These are phyloP conservation scores for Penstemon newberryi DNA, from an alignment of 257 asterid species.

Conservation along the genomic window DNA sequence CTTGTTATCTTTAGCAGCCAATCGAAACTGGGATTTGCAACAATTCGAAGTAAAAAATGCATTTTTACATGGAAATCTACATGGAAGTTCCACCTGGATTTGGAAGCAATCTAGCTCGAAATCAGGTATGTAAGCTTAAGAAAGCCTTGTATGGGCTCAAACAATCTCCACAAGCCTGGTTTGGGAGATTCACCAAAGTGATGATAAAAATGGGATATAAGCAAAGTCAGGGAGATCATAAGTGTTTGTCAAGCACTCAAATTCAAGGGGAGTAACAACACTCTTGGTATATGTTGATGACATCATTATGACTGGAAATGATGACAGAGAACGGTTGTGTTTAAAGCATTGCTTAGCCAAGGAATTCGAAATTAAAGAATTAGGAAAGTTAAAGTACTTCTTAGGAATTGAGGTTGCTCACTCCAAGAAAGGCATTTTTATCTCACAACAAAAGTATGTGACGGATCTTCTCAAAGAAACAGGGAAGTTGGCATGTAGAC, in stretches of 20 bases:
- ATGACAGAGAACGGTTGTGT: not conserved
- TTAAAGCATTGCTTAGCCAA: not conserved
- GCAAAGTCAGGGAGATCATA: not conserved
- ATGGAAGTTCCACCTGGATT: too few relatives aligned
- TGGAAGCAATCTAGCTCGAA: too few relatives aligned
- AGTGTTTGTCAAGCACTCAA: not conserved
- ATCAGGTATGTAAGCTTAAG: not conserved
- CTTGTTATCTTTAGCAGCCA: not conserved
- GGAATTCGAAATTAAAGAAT: constrained; percentile 7
- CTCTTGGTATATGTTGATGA: not conserved
- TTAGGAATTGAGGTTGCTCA: constrained; percentile 3
- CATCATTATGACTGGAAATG: not conserved
- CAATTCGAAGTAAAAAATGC: too few relatives aligned
- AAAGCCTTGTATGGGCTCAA: not conserved
- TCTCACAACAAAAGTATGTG: not conserved
- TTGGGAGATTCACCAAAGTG: not conserved
- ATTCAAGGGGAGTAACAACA: not conserved
- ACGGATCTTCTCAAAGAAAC: not conserved
- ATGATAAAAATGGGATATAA: not conserved
- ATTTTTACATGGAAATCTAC: too few relatives aligned
- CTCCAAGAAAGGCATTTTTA: not conserved
- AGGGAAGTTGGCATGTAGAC: not conserved
- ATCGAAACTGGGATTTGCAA: not conserved
- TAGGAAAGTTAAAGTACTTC: not conserved
- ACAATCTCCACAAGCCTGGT: not conserved